A percentile compares a stretch with the other conserved stretches of the same genome.
These are phyloP conservation scores for Ceratobasidium sp. DNA, from an alignment of 1,284 basidiomycete genomes.

Conservation along the genomic window DNA sequence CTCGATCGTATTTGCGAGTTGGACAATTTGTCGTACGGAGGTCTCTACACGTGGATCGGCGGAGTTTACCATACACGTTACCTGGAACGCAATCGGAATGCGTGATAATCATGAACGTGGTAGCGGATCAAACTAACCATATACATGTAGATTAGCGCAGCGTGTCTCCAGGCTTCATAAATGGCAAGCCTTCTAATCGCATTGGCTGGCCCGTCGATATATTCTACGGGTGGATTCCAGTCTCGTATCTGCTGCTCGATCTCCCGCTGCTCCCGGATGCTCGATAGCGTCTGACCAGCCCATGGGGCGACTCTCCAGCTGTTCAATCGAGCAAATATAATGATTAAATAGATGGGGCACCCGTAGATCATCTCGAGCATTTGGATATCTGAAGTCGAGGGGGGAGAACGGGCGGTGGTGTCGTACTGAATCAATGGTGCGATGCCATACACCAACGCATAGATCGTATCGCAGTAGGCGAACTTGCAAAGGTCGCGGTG, in stretches of 20 bases:
- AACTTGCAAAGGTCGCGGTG: not conserved
- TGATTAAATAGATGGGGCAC: not conserved
- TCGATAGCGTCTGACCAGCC: not conserved
- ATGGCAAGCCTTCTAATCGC: not conserved
- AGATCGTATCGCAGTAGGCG: not conserved
- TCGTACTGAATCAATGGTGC: constrained; percentile 13
- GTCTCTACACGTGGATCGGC: constrained; percentile 15
- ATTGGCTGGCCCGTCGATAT: not conserved
- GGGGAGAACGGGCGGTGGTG: not conserved
- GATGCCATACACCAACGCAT: not conserved
- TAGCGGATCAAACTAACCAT: not conserved
- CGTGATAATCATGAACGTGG: not conserved
- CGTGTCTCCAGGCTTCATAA: constrained; percentile 4
- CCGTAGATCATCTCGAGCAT: not conserved
- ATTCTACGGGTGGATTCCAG: not conserved
- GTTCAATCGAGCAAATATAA: not conserved
- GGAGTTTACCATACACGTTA: not conserved
- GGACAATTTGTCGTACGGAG: constrained; percentile 3
- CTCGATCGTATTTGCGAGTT: constrained; percentile 10
- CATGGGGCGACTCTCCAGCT: not conserved
- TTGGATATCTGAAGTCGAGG: not conserved
- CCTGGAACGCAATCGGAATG: not conserved
- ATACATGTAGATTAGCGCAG: constrained; percentile 13
- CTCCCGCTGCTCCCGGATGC: not conserved
- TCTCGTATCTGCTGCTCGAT: not conserved